Evolutionary conservation across 2,329 filamentous ascomycete genomes (phyloP).

Genomic region (Colletotrichum melonis): DNA sequence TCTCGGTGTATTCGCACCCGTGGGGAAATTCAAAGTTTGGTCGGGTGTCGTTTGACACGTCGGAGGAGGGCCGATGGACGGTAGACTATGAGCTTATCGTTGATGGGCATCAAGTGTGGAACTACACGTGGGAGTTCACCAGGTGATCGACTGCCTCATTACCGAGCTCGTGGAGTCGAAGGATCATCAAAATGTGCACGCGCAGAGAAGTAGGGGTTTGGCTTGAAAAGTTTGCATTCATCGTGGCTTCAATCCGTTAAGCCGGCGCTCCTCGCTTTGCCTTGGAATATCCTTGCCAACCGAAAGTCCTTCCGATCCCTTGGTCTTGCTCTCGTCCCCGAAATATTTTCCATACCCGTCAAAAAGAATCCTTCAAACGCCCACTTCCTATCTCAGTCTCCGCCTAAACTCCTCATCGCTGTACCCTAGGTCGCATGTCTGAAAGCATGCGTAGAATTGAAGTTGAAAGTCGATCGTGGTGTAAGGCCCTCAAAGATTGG

Average conservation of each 20-base stretch:
- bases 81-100: constrained; percentile 26
- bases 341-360: neutral
- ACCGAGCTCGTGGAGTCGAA: neutral
- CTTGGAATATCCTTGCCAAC: neutral
- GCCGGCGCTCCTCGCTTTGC: neutral
- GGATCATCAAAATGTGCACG: neutral
- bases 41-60: constrained; percentile 14
- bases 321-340: too few species aligned
- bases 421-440: constrained; percentile 22
- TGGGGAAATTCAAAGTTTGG: constrained; percentile 29
- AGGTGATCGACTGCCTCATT: neutral
- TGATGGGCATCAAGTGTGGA: constrained; percentile 15
- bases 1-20: constrained; percentile 27
- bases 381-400: neutral
- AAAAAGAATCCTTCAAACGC: constrained; percentile 15
- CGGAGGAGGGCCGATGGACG: neutral
- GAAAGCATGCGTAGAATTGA: constrained; percentile 22
- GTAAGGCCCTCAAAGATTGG: neutral
- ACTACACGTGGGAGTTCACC: constrained; percentile 16
- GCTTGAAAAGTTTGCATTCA: neutral
- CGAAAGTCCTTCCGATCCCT: neutral
- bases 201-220: neutral
- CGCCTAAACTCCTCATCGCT: constrained; percentile 12
- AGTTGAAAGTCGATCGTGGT: neutral
- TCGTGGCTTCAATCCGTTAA: neutral